phyloP scores from a whole-genome alignment of 176 grass and related monocot genomes.

The Avena sativa region DNA sequence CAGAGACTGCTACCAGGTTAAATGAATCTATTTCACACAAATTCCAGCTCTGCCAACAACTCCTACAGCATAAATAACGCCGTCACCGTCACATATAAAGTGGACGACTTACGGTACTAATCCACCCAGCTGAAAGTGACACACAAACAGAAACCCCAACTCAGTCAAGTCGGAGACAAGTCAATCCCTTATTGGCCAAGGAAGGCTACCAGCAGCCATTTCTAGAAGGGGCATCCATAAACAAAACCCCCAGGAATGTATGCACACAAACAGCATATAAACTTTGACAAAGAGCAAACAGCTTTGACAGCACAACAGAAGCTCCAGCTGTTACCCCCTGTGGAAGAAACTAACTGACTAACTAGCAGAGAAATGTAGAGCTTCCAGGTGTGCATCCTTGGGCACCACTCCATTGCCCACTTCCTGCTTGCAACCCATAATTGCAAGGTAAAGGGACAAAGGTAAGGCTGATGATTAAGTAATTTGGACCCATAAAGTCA shows the following conservation, averaged over 20 bases:
- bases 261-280: conserved; percentile 9
- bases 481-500: conserved; percentile 32
- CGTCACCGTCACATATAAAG: conserved; percentile 29
- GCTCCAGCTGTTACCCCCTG: background rate
- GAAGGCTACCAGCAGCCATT: conserved; percentile 44
- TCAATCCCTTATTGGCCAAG: conserved; percentile 29
- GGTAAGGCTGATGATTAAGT: conserved; percentile 25
- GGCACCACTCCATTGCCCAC: conserved; percentile 33
- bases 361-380: conserved; percentile 13
- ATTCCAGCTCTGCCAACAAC: background rate
- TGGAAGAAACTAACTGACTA: conserved; percentile 30
- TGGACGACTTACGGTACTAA: conserved; percentile 10
- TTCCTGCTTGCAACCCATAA: conserved; percentile 40
- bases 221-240: conserved; percentile 42
- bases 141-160: conserved; percentile 33
- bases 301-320: conserved; percentile 26
- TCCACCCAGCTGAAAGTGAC: conserved; percentile 47
- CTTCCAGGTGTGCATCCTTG: conserved; percentile 49
- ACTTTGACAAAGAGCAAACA: conserved; percentile 30
- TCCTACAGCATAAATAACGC: conserved; percentile 21
- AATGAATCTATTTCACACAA: background rate
- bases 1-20: conserved; percentile 10
- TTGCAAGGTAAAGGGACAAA: conserved; percentile 45
- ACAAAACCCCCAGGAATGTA: conserved; percentile 18
- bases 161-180: background rate